Base-by-base conservation (phyloP, 2,329 filamentous ascomycete genomes). In the Cladophialophora carrionii region DNA sequence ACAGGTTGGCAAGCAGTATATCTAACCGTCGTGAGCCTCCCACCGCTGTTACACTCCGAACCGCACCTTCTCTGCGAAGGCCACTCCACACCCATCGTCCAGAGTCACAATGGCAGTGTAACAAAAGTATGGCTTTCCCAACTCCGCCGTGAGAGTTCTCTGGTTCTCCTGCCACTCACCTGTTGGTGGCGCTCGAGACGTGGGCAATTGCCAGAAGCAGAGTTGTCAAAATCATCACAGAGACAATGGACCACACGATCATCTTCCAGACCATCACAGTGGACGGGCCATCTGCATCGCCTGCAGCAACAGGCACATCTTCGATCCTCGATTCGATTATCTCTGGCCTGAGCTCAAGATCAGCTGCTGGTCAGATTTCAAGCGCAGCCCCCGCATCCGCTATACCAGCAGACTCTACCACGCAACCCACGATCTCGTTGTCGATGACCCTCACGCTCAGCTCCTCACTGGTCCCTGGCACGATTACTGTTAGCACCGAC, bases 331-430 rank as follows among this genome's bases (percentile, higher is more conserved):
- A 12, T 26, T 32, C 14, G 6, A n/a, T 31, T 17, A 34, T 43
- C 12, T 49, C 56, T 41, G 56, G 48, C 20, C 20, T 5, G 48
- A 51, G 22, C 22, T 48, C 41, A 22, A 12, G 20, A 3, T 29
- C 41, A n/a, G 31, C 56, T 46, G 56, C 22, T 14, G 31, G 37
- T 43, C 37, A n/a, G n/a, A n/a, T 43, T 43, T 43, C 37, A n/a
- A 43, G 37, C 37, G n/a, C 37, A 43, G 7, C 37, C 14, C 6
- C 2, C 9, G 20, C 29, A 34, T 20, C 52, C 31, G 26, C 29
- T 5, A 54, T 29, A 10, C 17, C 52, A 34, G 32, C 52, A 31
- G 12, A 54, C 3, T 29, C 14, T 54, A 24, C 52, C 7, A 20
- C n/a, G n/a, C 8, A 34, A 12, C 34, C 52, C 24, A 22, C 10